Conservation (phyloP, 2,329 filamentous ascomycete species). For the Xylaria sp. region DNA sequence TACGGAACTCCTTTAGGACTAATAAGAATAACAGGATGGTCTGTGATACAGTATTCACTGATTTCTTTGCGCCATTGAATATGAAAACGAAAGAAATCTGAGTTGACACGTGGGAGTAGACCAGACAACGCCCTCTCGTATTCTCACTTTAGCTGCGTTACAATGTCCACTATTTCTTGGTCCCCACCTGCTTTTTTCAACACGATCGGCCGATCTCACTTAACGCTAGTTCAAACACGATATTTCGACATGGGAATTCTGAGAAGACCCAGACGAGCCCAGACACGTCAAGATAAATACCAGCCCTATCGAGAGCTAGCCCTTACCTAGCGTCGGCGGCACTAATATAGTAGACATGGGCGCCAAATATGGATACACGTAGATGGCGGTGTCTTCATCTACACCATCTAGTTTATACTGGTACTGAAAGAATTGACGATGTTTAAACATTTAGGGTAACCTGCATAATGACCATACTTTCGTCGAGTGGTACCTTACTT, state of each 20-base stretch:
- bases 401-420: no score
- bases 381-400: background rate
- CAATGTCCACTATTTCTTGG: conserved; percentile 32
- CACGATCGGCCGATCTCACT: conserved; percentile 43
- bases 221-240: conserved; percentile 1
- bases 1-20: background rate
- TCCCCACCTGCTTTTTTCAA: conserved; percentile 43
- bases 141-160: conserved; percentile 39
- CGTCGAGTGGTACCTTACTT: background rate
- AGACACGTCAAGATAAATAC: background rate
- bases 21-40: background rate
- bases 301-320: conserved; percentile 13
- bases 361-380: background rate
- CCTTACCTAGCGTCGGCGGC: background rate
- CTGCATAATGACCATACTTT: background rate
- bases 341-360: background rate
- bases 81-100: background rate
- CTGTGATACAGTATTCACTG: background rate
- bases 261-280: background rate
- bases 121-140: conserved; percentile 38
- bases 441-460: background rate
- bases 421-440: background rate
- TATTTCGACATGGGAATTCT: conserved; percentile 4
- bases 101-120: conserved; percentile 19
- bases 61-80: background rate